Evolutionary conservation across 495 filamentous ascomycete species (phyloP).

Genomic region (Antarctomyces pellizariae): DNA sequence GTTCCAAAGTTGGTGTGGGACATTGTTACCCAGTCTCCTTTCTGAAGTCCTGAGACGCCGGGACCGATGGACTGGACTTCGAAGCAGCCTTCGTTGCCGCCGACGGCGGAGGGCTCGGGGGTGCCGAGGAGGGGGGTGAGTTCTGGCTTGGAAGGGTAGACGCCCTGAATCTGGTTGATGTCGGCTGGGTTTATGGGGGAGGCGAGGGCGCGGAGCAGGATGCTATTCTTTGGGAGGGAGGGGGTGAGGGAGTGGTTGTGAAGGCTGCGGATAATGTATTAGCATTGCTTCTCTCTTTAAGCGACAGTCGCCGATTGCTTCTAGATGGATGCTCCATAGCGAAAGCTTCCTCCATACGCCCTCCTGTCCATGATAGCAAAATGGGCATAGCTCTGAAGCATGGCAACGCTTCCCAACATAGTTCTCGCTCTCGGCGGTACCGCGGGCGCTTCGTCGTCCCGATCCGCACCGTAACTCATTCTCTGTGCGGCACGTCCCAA

Average conservation of each 20-base stretch:
- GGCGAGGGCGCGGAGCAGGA: conserved; percentile 42
- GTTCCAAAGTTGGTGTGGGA: conserved; percentile 60
- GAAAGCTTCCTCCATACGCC: too few relatives aligned
- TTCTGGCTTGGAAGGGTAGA: conserved; percentile 68
- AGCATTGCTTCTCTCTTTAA: too few relatives aligned
- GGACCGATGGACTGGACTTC: conserved; percentile 50
- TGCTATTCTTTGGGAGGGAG: conserved; percentile 48
- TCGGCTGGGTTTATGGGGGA: conserved; percentile 92
- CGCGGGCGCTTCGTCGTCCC: too few relatives aligned
- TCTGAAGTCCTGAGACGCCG: conserved; percentile 22
- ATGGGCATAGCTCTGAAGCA: too few relatives aligned
- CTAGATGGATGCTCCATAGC: background rate
- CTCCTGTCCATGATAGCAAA: too few relatives aligned
- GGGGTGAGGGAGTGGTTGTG: conserved; percentile 69
- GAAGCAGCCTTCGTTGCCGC: conserved; percentile 80
- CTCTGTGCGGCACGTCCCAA: conserved; percentile 1
- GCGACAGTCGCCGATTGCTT: background rate
- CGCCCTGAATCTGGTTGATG: conserved; percentile 81
- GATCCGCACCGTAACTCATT: too few relatives aligned
- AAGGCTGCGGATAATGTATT: conserved; percentile 21
- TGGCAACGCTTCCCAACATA: too few relatives aligned
- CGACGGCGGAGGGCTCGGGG: conserved; percentile 42
- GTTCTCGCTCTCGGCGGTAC: too few relatives aligned
- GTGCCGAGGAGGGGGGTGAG: conserved; percentile 58
- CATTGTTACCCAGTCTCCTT: conserved; percentile 88